These are phyloP conservation scores for Mortierella sp. DNA, from an alignment of 371 early-diverging fungal genomes.

Conservation along the genomic window DNA sequence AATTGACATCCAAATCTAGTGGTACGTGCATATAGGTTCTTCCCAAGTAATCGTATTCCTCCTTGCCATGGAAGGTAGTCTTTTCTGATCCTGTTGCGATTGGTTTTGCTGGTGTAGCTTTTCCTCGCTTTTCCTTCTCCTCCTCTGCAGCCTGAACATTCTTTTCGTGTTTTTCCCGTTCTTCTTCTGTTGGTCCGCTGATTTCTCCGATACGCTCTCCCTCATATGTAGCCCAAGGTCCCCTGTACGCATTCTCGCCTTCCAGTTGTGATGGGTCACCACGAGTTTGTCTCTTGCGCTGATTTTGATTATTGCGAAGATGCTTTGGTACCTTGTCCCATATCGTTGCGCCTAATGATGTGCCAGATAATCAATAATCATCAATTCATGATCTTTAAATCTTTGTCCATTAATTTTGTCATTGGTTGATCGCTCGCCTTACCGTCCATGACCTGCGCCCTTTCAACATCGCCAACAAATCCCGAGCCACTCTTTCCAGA, in stretches of 20 bases:
- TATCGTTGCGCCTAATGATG: constrained; percentile 61
- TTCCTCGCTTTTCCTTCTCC: constrained; percentile 34
- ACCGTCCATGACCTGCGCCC: constrained; percentile 59
- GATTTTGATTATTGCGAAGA: constrained; percentile 63
- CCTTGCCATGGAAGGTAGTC: constrained; percentile 80
- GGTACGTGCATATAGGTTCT: constrained; percentile 96
- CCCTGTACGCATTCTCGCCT: constrained; percentile 86
- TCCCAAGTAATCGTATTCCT: constrained; percentile 91
- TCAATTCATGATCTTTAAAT: neutral
- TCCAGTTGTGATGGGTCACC: constrained; percentile 84
- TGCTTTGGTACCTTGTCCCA: constrained; percentile 67
- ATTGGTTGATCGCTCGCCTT: constrained; percentile 1
- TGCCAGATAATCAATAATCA: neutral
- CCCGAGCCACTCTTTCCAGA: constrained; percentile 71
- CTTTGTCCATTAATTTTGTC: no score
- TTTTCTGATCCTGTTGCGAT: constrained; percentile 70
- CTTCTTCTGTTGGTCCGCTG: constrained; percentile 72
- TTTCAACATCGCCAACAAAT: constrained; percentile 77
- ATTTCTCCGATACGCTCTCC: constrained; percentile 77
- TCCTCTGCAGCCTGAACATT: constrained; percentile 39
- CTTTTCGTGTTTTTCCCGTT: constrained; percentile 38
- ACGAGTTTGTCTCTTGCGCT: constrained; percentile 78
- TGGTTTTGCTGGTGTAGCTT: constrained; percentile 43
- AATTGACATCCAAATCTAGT: constrained; percentile 82
- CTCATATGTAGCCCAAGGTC: constrained; percentile 97